A percentile compares a stretch with the other conserved stretches of the same genome.
phyloP scores from a whole-genome alignment of 2,329 filamentous ascomycete species.

The Epichloe typhina region DNA sequence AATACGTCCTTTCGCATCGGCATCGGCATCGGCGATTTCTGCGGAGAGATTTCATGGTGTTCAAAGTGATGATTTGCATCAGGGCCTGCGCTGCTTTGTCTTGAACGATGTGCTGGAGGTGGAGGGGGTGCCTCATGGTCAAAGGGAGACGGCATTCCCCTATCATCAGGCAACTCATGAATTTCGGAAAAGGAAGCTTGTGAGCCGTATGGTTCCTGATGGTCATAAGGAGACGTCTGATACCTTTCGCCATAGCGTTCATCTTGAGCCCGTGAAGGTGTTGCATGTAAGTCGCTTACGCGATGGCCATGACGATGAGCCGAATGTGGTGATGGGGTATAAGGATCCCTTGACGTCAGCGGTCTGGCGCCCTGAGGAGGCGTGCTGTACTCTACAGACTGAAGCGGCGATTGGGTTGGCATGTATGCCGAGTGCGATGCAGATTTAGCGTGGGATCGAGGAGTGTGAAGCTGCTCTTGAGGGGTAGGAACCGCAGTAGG shows the following conservation, averaged over 20 bases:
- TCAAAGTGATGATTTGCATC: slow-evolving; percentile 31
- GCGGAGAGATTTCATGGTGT: slow-evolving; percentile 27
- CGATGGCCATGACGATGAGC: slow-evolving; percentile 18
- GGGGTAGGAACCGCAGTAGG: slow-evolving; percentile 12
- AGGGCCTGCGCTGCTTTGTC: slow-evolving; percentile 31
- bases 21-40: slow-evolving; percentile 39
- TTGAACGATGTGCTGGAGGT: slow-evolving; percentile 39
- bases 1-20: slow-evolving; percentile 47
- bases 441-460: slow-evolving; percentile 32
- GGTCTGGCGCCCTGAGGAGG: slow-evolving; percentile 16
- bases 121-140: slow-evolving; percentile 39
- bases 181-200: slow-evolving; percentile 21
- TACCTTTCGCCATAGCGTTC: slow-evolving; percentile 23
- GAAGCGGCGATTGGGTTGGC: slow-evolving; percentile 40
- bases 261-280: slow-evolving; percentile 21
- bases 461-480: slow-evolving; percentile 31
- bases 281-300: slow-evolving; percentile 24
- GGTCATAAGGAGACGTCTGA: slow-evolving; percentile 21
- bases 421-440: slow-evolving; percentile 25
- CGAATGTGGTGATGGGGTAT: slow-evolving; percentile 21
- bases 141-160: slow-evolving; percentile 19
- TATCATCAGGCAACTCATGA: slow-evolving; percentile 21
- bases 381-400: slow-evolving; percentile 37
- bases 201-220: slow-evolving; percentile 23
- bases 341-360: slow-evolving; percentile 17